phyloP scores from a whole-genome alignment of 768 basidiomycete species.

The Collybia sordida region DNA sequence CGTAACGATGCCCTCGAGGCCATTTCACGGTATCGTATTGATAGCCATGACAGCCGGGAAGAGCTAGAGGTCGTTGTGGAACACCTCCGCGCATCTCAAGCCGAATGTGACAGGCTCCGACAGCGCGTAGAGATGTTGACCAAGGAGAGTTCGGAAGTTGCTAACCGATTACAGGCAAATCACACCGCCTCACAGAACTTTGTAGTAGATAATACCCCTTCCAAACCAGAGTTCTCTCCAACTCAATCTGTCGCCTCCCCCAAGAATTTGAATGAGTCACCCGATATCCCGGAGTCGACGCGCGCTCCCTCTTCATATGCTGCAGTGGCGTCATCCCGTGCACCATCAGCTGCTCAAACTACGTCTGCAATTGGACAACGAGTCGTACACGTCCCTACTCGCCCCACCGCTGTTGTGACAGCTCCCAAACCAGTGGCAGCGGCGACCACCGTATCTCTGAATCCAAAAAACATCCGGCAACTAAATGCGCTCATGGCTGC shows the following conservation, averaged over 20 bases:
- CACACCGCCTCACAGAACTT: background rate
- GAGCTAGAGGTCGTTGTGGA: constrained; percentile 19
- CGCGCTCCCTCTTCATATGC: constrained; percentile 6
- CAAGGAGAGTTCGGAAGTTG: constrained; percentile 3
- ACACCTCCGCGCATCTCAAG: constrained; percentile 30
- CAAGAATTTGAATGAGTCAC: background rate
- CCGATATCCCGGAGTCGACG: background rate
- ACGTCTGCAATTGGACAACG: background rate
- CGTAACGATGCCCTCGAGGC: constrained; percentile 34
- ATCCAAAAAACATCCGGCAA: constrained; percentile 37
- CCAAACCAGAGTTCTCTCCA: background rate
- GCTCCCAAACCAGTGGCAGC: background rate
- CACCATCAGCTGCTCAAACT: background rate
- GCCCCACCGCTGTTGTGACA: background rate
- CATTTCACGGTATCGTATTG: constrained; percentile 22
- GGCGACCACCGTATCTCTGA: background rate
- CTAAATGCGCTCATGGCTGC: constrained; percentile 41
- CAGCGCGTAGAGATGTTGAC: constrained; percentile 18
- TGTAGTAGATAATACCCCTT: background rate
- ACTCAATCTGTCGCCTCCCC: background rate
- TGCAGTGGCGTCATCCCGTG: constrained; percentile 5
- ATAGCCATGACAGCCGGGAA: constrained; percentile 32
- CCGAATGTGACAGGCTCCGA: constrained; percentile 29
- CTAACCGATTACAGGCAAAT: constrained; percentile 4
- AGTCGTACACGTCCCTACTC: constrained; percentile 1